Evolutionary conservation across 208 protist genomes (phyloP).

Genomic region (Leishmania arabica): DNA sequence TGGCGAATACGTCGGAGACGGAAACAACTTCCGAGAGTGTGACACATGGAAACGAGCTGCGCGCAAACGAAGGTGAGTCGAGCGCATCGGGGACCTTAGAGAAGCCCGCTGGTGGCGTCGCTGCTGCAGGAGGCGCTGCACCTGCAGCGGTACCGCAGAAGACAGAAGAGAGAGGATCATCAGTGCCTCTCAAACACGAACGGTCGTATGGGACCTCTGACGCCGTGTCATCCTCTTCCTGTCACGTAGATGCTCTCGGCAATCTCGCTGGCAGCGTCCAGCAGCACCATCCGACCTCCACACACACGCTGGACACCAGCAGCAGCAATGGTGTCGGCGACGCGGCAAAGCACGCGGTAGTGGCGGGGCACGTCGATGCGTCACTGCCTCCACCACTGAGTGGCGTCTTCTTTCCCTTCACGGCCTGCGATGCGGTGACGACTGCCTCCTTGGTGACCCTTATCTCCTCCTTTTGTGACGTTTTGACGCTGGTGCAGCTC

Average conservation of each 20-base stretch:
- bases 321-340: background rate
- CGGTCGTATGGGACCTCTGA: background rate
- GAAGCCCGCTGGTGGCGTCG: background rate
- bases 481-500: conserved; percentile 39
- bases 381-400: background rate
- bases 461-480: conserved; percentile 51
- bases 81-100: background rate
- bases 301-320: background rate
- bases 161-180: background rate
- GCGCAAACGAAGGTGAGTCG: background rate
- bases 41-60: background rate
- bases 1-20: background rate
- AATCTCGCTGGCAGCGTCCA: background rate
- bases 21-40: background rate
- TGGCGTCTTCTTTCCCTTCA: conserved; percentile 17
- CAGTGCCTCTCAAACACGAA: background rate
- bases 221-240: background rate
- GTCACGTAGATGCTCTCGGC: background rate
- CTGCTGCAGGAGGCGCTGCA: background rate
- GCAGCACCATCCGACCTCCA: background rate
- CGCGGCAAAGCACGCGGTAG: background rate
- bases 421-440: background rate
- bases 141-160: background rate
- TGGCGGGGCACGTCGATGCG: background rate
- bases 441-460: conserved; percentile 10